Evolutionary conservation across 192 early-diverging fungal species (phyloP), one percentile per base, ranked within the genome.

Genomic region (Rhizophlyctis rosea): DNA sequence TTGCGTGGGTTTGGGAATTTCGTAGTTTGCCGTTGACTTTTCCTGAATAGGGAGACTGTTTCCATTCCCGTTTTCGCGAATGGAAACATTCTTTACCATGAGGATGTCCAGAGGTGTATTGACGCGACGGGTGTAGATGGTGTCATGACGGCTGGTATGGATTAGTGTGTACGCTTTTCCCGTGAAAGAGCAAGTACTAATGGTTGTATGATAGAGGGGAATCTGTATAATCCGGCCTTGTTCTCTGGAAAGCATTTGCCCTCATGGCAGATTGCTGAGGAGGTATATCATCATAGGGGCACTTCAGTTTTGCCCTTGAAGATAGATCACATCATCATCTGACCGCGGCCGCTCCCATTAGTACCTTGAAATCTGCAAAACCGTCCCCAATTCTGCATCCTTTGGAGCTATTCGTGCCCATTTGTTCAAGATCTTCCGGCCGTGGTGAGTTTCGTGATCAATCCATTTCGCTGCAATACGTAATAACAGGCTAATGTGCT

Each of bases 11-110:
- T n/a, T 24, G 5, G 9, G 39, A 7, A 13, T 7, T 44, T 18
- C 39, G 36, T 24, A 18, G 24, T 18, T 11, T 25, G 27, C 32
- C 18, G 16, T 33, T 5, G 1, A 23, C 34, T 62, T 31, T 36
- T 65, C 0, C 9, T 66, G 24, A 13, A 36, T 52, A 76, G 67
- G 61, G 84, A 91, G 28, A 89, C 88, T 4, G 82, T 94, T 7
- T 77, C 62, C 9, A 91, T 99, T 0, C 97, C 97, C 0, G 93
- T 99, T 9, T 81, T 98, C 77, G 94, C 94, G 53, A 99, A 99
- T 62, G 97, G 97, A n/a, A 97, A 99, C 62, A 93, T 99, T 47
- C 75, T 95, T 21, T 98, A 97, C 64, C 75, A 77, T 27, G 91
- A 97, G 72, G 95, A 99, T 54, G 77, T 96, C 32, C 82, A 90